These are phyloP conservation scores for Pulveroboletus sp. DNA, from an alignment of 768 basidiomycete genomes.

Conservation along the genomic window DNA sequence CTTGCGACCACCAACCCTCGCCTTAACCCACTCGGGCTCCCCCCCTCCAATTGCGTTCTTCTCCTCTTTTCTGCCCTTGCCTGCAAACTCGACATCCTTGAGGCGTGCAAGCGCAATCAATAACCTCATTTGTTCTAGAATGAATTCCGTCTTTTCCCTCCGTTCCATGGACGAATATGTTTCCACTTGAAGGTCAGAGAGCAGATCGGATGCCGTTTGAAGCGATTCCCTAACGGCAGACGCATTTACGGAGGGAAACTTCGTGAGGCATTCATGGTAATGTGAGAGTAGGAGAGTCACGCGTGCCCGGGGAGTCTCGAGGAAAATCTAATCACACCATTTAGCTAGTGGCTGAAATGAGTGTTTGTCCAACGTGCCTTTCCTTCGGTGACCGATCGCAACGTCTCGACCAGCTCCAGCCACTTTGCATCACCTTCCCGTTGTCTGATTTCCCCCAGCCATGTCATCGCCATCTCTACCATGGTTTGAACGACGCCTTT, in stretches of 20 bases:
- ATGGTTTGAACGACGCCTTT: constrained; percentile 88
- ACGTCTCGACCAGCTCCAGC: constrained; percentile 84
- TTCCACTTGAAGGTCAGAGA: constrained; percentile 95
- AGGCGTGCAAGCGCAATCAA: constrained; percentile 69
- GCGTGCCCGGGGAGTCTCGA: constrained; percentile 94
- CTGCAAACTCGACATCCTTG: constrained; percentile 64
- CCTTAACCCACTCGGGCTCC: constrained; percentile 90
- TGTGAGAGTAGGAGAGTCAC: constrained; percentile 84
- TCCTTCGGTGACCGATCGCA: constrained; percentile 91
- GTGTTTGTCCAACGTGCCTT: constrained; percentile 56
- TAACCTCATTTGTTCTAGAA: constrained; percentile 95
- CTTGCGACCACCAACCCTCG: constrained; percentile 86
- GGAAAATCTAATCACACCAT: constrained; percentile 64
- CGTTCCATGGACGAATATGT: constrained; percentile 99
- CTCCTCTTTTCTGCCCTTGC: constrained; percentile 44
- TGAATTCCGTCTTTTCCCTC: constrained; percentile 96
- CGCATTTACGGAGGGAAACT: constrained; percentile 38
- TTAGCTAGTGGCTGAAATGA: neutral
- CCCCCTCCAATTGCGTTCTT: constrained; percentile 65
- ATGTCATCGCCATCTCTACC: constrained; percentile 80
- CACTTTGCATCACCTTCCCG: constrained; percentile 67
- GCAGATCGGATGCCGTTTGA: constrained; percentile 83
- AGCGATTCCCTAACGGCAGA: constrained; percentile 56
- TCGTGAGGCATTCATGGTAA: constrained; percentile 72
- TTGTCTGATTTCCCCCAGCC: constrained; percentile 72